Conservation (phyloP, 2,329 filamentous ascomycete genomes). For the Coniella lustricola region DNA sequence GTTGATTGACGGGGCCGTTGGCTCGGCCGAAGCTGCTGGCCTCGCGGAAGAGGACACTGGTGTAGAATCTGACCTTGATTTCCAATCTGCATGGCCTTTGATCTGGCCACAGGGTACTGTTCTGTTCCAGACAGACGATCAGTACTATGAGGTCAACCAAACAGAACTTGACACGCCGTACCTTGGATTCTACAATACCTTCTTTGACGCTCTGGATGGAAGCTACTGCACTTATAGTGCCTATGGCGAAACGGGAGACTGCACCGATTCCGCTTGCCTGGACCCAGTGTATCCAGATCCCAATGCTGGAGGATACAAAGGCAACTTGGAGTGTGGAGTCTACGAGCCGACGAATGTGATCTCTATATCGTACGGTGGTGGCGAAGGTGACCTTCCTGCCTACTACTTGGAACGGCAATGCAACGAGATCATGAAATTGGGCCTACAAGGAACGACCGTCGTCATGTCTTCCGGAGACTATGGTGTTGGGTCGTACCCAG, state of each 20-base stretch:
- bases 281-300: slow-evolving; percentile 43
- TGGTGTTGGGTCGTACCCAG: slow-evolving; percentile 28
- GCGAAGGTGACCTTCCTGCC: slow-evolving; percentile 38
- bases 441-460: slow-evolving; percentile 33
- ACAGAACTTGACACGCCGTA: slow-evolving; percentile 19
- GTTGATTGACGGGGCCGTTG: slow-evolving; percentile 22
- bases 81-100: slow-evolving; percentile 39
- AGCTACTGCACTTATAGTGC: slow-evolving; percentile 36
- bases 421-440: slow-evolving; percentile 39
- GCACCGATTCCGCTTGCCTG: slow-evolving; percentile 27
- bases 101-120: slow-evolving; percentile 42
- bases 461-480: slow-evolving; percentile 34
- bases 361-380: slow-evolving; percentile 42
- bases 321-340: slow-evolving; percentile 27
- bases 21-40: slow-evolving; percentile 9
- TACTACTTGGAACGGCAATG: slow-evolving; percentile 39
- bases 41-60: slow-evolving; percentile 7
- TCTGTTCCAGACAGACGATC: slow-evolving; percentile 24
- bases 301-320: slow-evolving; percentile 42
- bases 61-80: slow-evolving; percentile 40
- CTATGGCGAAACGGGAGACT: slow-evolving; percentile 38
- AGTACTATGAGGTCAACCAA: slow-evolving; percentile 23
- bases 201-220: slow-evolving; percentile 44
- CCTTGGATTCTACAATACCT: slow-evolving; percentile 28
- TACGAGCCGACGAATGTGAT: slow-evolving; percentile 44